phyloP scores from a whole-genome alignment of 2,329 filamentous ascomycete species.

The Talaromyces pinophilus region DNA sequence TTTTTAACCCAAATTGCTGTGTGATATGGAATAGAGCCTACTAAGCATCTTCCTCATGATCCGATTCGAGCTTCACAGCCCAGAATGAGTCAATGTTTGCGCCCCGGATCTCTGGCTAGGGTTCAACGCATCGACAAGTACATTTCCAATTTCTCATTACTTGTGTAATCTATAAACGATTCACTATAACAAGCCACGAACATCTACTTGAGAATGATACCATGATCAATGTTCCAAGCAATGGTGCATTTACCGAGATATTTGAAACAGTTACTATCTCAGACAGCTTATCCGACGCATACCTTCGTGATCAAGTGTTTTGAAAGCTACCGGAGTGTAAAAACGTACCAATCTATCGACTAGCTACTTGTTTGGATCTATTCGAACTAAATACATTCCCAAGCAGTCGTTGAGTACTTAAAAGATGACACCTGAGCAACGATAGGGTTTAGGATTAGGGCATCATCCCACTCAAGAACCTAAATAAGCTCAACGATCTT shows the following conservation, averaged over 20 bases:
- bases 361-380: background rate
- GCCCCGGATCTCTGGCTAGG: background rate
- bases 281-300: background rate
- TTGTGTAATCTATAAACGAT: background rate
- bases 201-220: background rate
- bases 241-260: background rate
- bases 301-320: background rate
- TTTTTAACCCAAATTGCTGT: background rate
- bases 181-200: background rate
- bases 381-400: background rate
- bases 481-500: background rate
- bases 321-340: background rate
- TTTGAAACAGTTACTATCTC: background rate
- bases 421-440: background rate
- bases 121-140: background rate
- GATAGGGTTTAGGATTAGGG: background rate
- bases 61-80: background rate
- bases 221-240: background rate
- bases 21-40: background rate
- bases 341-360: background rate
- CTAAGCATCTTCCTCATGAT: background rate
- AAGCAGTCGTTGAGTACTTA: background rate
- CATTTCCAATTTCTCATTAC: background rate
- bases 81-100: background rate
- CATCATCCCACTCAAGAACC: background rate